These are phyloP conservation scores for Penicillium sp. DNA, from an alignment of 2,329 filamentous ascomycete species.

Conservation along the genomic window DNA sequence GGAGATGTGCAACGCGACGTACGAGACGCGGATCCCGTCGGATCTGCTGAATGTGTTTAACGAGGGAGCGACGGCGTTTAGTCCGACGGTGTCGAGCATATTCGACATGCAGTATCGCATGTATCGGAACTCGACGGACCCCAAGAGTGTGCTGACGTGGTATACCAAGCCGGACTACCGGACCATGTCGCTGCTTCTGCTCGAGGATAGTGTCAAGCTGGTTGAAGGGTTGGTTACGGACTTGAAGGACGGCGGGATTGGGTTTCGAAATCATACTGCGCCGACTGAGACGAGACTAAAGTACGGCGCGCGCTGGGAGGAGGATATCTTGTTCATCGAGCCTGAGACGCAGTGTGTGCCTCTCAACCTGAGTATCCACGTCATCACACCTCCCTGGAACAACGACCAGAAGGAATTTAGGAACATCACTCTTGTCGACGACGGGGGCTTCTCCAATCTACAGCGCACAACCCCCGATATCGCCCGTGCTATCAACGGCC, in stretches of 20 bases:
- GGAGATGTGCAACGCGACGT: conserved; percentile 24
- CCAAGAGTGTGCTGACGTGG: conserved; percentile 6
- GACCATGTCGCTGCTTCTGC: conserved; percentile 36
- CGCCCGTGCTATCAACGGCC: not conserved
- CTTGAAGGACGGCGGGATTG: conserved; percentile 47
- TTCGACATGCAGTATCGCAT: conserved; percentile 50
- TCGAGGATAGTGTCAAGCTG: conserved; percentile 38
- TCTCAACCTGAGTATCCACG: conserved; percentile 36
- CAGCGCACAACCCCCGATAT: not conserved
- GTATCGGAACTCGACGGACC: conserved; percentile 17
- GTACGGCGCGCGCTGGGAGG: conserved; percentile 48
- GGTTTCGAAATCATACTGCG: conserved; percentile 52
- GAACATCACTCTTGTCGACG: conserved; percentile 29
- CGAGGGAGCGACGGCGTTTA: conserved; percentile 35
- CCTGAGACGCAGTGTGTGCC: conserved; percentile 52
- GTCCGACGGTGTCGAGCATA: conserved; percentile 45
- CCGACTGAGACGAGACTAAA: conserved; percentile 33
- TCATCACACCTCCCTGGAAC: not conserved
- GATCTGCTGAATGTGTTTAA: conserved; percentile 43
- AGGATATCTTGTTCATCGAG: conserved; percentile 56
- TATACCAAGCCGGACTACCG: conserved; percentile 31
- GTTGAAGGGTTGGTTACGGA: conserved; percentile 55
- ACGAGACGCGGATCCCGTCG: conserved; percentile 41
- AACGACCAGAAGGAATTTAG: too few species aligned
- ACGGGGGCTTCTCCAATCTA: conserved; percentile 26